Base-by-base conservation (phyloP, 345 rosid species). In the Physaria fendleri region DNA sequence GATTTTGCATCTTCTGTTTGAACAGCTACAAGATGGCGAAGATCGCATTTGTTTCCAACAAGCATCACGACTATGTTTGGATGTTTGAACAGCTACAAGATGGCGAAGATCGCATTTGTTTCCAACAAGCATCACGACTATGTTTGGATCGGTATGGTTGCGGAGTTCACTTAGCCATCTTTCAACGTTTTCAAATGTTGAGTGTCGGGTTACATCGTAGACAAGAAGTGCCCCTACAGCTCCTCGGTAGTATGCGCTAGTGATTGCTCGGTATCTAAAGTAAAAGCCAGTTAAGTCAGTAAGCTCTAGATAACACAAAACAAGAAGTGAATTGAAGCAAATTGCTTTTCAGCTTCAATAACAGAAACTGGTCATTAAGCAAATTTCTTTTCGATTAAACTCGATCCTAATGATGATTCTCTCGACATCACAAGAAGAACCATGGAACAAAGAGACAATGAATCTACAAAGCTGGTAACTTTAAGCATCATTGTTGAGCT, bases 11-110 rank as follows among this genome's bases (percentile, higher is more conserved):
- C 90, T 76, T 87, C 97, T 0, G 93, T 90, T 23, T 86, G 71
- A 56, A 90, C 93, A 0, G 97, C 93, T 14, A 85, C 82, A 18
- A 90, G 95, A 79, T 90, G 95, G 27, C 93, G 95, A 48, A 90
- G 97, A 74, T 90, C 97, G 1, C 93, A 82, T 75, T 90, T 87
- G 68, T 89, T 89, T 22, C 95, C 97, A 1, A 89, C 78, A 3
- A 89, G 90, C 95, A 89, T 89, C 53, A 90, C 95, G 16, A 90
- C 97, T 2, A 90, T 79, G 82, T 83, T 87, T 66, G 95, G 97
- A 41, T 90, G 93, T 90, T 23, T 86, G 71, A 56, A 90, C 93
- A 0, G 97, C 93, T 14, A 85, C 82, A 18, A 90, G 95, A 79
- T 90, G 95, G 27, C 93, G 95, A 48, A 90, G 97, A 74, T 90